phyloP scores from a whole-genome alignment of 2,329 filamentous ascomycete species.

The Nannizziopsis arthrosporioides region DNA sequence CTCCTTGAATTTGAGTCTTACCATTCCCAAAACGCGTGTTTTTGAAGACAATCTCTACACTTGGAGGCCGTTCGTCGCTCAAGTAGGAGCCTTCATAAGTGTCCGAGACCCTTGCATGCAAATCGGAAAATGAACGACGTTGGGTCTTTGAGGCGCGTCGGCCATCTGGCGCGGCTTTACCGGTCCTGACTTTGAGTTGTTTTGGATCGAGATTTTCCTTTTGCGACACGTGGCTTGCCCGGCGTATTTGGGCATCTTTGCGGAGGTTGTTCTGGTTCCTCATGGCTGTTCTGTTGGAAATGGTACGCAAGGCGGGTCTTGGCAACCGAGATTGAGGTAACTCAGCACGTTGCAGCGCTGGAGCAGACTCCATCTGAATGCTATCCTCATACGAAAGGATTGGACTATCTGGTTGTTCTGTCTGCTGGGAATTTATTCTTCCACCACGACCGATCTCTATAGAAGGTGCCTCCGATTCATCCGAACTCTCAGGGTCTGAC shows the following conservation, averaged over 20 bases:
- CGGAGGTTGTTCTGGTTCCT: constrained; percentile 28
- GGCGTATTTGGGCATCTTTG: constrained; percentile 32
- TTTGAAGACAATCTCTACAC: constrained; percentile 33
- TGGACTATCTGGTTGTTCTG: constrained; percentile 42
- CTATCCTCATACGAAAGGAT: constrained; percentile 40
- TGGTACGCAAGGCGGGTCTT: constrained; percentile 23
- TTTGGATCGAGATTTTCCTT: constrained; percentile 33
- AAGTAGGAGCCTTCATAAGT: constrained; percentile 43
- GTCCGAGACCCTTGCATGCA: constrained; percentile 43
- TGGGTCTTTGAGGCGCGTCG: constrained; percentile 26
- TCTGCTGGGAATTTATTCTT: constrained; percentile 26
- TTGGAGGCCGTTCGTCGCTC: constrained; percentile 40
- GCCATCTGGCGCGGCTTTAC: not conserved
- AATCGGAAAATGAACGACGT: constrained; percentile 44
- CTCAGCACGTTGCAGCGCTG: constrained; percentile 22
- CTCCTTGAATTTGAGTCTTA: constrained; percentile 31
- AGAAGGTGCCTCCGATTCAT: constrained; percentile 39
- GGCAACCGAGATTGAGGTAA: constrained; percentile 29
- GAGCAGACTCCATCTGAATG: constrained; percentile 29
- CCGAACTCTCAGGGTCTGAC: constrained; percentile 32
- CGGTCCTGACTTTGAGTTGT: constrained; percentile 25
- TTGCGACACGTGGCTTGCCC: constrained; percentile 28
- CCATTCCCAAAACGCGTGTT: constrained; percentile 45
- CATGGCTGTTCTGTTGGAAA: constrained; percentile 19
- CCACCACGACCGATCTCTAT: constrained; percentile 47